These are phyloP conservation scores for Trametes meyenii DNA, from an alignment of 768 basidiomycete genomes.

Conservation along the genomic window DNA sequence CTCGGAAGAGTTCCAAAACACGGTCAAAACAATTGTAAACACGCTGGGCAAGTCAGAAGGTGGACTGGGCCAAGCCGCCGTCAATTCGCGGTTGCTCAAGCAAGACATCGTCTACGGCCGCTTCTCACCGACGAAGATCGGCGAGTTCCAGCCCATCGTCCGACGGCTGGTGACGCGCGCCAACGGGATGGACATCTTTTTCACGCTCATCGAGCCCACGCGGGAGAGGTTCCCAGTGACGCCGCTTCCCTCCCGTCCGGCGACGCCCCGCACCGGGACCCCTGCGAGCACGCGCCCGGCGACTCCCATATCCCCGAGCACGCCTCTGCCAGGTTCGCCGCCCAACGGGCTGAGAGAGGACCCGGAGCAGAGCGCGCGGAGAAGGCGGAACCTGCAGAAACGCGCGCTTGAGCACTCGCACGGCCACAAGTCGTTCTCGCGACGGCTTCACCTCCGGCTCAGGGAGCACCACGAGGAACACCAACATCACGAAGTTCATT, in stretches of 20 bases:
- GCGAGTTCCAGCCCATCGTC: constrained; percentile 49
- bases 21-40: constrained; percentile 40
- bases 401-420: constrained; percentile 9
- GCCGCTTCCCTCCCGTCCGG: constrained; percentile 36
- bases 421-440: constrained; percentile 22
- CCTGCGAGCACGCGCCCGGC: constrained; percentile 41
- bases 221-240: constrained; percentile 52
- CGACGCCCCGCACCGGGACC: constrained; percentile 44
- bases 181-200: constrained; percentile 67
- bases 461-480: constrained; percentile 23
- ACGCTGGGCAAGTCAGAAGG: constrained; percentile 45
- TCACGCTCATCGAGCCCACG: constrained; percentile 62
- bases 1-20: constrained; percentile 43
- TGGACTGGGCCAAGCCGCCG: constrained; percentile 53
- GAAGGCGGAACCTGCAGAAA: constrained; percentile 7
- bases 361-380: constrained; percentile 6
- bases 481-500: constrained; percentile 29
- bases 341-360: constrained; percentile 4
- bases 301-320: constrained; percentile 31
- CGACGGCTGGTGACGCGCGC: constrained; percentile 57
- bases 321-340: not conserved
- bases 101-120: constrained; percentile 63
- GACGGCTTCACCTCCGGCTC: constrained; percentile 18
- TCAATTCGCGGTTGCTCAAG: constrained; percentile 53
- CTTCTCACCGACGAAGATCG: constrained; percentile 61